phyloP scores from a whole-genome alignment of 768 basidiomycete genomes.

The Termitomyces sp. region DNA sequence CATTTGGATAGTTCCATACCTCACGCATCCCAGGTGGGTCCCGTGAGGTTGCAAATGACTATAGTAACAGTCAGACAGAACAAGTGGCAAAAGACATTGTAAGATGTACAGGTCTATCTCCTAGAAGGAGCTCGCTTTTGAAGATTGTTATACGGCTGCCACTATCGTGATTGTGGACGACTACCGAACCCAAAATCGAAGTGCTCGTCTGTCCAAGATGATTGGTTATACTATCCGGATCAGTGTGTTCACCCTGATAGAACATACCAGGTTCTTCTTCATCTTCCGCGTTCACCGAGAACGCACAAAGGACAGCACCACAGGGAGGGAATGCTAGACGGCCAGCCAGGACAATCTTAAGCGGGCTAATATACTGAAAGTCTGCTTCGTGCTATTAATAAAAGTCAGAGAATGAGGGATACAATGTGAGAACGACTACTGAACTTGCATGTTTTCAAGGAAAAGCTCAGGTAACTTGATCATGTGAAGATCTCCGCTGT shows the following conservation, averaged over 20 bases:
- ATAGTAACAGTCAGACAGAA: slow-evolving; percentile 5
- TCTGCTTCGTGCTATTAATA: neutral
- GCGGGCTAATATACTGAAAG: neutral
- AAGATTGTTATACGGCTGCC: slow-evolving; percentile 1
- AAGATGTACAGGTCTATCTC: slow-evolving; percentile 4
- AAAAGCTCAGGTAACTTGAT: neutral
- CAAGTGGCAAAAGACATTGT: neutral
- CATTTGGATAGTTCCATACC: slow-evolving; percentile 4
- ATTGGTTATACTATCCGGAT: neutral
- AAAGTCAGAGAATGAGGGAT: neutral
- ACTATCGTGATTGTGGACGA: neutral
- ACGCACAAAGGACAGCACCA: neutral
- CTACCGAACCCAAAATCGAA: slow-evolving; percentile 45
- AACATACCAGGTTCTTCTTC: neutral
- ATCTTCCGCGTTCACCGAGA: neutral
- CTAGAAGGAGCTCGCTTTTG: slow-evolving; percentile 4
- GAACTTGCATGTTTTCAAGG: neutral
- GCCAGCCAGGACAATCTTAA: neutral
- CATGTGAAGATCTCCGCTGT: neutral
- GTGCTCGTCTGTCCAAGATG: slow-evolving; percentile 18
- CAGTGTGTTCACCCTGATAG: slow-evolving; percentile 10
- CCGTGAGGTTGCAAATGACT: slow-evolving; percentile 5
- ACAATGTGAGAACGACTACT: neutral
- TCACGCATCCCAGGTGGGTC: slow-evolving; percentile 4
- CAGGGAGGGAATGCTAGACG: too few species aligned